A percentile compares a stretch with the other conserved stretches of the same genome.
Conservation (phyloP, 2,329 filamentous ascomycete genomes). For the Leptographium wingfieldii region DNA sequence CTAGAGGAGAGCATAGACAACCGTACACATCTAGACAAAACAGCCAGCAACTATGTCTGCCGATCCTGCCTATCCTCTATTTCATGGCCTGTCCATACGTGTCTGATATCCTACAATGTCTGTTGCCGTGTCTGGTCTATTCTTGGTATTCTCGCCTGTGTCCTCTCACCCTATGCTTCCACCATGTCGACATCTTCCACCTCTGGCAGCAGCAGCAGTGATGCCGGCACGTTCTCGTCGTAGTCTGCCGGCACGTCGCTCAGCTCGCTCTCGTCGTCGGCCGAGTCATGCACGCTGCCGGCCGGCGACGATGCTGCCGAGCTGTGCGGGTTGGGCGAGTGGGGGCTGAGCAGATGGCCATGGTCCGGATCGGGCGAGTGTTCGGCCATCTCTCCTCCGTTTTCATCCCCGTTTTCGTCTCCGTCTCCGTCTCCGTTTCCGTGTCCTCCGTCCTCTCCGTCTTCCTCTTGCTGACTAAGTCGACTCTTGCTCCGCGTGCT, state of each 20-base stretch:
- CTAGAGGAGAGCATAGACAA: not conserved
- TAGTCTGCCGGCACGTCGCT: slow-evolving; percentile 50
- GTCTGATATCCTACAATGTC: too few species aligned
- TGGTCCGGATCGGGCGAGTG: too few species aligned
- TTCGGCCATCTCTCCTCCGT: slow-evolving; percentile 2
- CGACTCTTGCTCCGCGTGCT: not conserved
- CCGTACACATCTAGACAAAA: not conserved
- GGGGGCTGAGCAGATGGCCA: too few species aligned
- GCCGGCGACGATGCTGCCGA: slow-evolving; percentile 29
- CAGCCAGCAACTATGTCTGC: not conserved
- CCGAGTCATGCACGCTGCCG: slow-evolving; percentile 50
- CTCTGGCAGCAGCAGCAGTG: slow-evolving; percentile 36
- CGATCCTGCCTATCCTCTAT: not conserved
- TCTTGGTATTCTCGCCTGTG: too few species aligned
- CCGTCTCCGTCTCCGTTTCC: not conserved
- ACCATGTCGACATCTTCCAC: slow-evolving; percentile 6
- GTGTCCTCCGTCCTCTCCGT: not conserved
- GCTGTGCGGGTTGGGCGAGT: too few species aligned
- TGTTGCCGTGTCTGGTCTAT: too few species aligned
- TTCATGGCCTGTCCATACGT: too few species aligned
- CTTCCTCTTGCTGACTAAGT: not conserved
- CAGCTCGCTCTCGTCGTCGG: slow-evolving; percentile 57
- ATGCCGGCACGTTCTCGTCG: slow-evolving; percentile 42
- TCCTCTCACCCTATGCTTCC: slow-evolving; percentile 4
- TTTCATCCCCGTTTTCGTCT: slow-evolving; percentile 1